Evolutionary conservation across 768 basidiomycete species (phyloP), one percentile per base, ranked within the genome.

Genomic region (Hirschioporus abietinus): DNA sequence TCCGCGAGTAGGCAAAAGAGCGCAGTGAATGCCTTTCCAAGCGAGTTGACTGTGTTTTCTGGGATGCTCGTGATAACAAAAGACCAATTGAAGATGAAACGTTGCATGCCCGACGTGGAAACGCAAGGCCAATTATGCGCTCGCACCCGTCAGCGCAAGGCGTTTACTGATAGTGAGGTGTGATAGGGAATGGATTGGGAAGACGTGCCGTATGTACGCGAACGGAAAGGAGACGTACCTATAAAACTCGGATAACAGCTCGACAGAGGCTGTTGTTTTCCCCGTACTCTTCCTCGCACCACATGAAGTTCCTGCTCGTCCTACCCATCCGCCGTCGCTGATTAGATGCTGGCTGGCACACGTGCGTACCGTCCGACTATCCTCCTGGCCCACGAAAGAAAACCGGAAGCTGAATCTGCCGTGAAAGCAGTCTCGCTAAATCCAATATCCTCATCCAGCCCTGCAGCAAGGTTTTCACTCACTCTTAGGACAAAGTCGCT

Each of bases 271-370:
- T 30, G 4, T 30, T 2, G 2, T 30, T 30, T 30, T 30, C 30
- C 30, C 30, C 30, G 30, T 30, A 30, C 42, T 15, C 20, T 20
- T 52, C 20, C 42, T 20, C 42, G 12, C 42, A 52, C 12, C 42
- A 52, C 42, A 52, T 52, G 42, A 52, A 52, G 42, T 52, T 20
- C 3, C 6, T 52, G 42, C 42, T 52, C 15, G 3, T 52, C 15
- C 42, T 52, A 10, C 42, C 42, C 42, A 20, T 52, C 42, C 42
- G 42, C 42, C 42, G 42, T 52, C 42, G 42, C 42, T 52, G 42
- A 52, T 52, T 52, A 52, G 42, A 52, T 52, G 42, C 42, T 52
- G 42, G 42, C 42, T 52, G 42, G 42, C 42, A 52, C 42, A 52
- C 42, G 42, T 52, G 42, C 42, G 42, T 52, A 52, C 42, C 42